These are phyloP conservation scores for Coffea canephora DNA, from an alignment of 257 asterid genomes.

Conservation along the genomic window DNA sequence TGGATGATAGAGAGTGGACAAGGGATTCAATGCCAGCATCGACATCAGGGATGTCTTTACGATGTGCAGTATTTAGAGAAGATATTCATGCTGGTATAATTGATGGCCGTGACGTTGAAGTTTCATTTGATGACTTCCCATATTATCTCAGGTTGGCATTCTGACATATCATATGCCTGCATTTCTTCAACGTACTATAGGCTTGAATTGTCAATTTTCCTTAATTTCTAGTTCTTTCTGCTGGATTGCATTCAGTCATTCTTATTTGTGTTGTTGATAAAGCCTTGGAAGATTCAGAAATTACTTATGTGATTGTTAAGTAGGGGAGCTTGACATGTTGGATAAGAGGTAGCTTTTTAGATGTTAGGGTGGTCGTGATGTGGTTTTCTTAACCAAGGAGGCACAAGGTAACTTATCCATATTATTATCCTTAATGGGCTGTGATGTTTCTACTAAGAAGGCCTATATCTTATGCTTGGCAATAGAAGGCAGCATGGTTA, in stretches of 20 bases:
- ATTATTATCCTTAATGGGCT: neutral
- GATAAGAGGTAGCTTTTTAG: neutral
- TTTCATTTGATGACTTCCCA: slow-evolving; percentile 83
- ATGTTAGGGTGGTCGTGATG: neutral
- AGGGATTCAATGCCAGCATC: slow-evolving; percentile 49
- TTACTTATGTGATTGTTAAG: neutral
- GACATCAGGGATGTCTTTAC: slow-evolving; percentile 51
- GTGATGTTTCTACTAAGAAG: neutral
- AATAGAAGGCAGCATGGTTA: neutral
- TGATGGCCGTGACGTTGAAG: slow-evolving; percentile 57
- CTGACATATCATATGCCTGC: slow-evolving; percentile 1
- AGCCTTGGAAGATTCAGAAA: neutral
- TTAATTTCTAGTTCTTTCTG: neutral
- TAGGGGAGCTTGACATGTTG: neutral
- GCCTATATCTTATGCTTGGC: neutral
- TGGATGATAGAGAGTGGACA: slow-evolving; percentile 68
- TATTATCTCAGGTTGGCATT: slow-evolving; percentile 68
- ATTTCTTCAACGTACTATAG: neutral
- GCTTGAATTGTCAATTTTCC: neutral
- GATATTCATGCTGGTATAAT: slow-evolving; percentile 53
- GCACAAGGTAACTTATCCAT: neutral
- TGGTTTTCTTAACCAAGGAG: neutral
- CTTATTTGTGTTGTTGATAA: neutral
- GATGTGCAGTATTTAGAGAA: slow-evolving; percentile 59
- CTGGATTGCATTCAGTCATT: neutral